Base-by-base conservation (phyloP, 108 stramenopile genomes). In the Discostella pseudostelligera region DNA sequence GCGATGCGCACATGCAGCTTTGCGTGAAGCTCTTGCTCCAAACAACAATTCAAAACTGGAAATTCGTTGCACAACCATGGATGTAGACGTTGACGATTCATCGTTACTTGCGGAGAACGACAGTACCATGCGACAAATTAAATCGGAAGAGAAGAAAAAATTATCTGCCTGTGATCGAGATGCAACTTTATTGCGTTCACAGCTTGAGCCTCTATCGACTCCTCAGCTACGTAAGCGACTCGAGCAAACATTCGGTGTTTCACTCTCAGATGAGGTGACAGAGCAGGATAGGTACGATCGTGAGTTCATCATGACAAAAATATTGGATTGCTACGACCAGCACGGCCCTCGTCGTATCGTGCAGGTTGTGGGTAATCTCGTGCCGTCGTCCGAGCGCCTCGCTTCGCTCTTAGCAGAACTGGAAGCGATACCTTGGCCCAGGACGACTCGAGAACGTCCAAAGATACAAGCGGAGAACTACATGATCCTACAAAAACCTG, bases 391-490 rank as follows among this genome's bases (percentile, higher is more conserved):
- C 36, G 43, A 71, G 22, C 40, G 50, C 39, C 64, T 57, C 44
- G 26, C 60, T 24, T 66, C 66, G 29, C 45, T 85, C 28, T 12
- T 81, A 22, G 29, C 49, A 26, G 71, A 72, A 65, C 51, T 87
- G 13, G 59, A 65, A 10, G 67, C 62, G 11, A 54, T 69, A 19
- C 21, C 59, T 6, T 82, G 73, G 72, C 73, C 68, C 3, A 55
- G 46, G 13, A 78, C 74, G 19, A 75, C 55, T 17, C 70, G 79
- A 22, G 83, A 83, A 63, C 77, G 82, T 19, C 82, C 79, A 17
- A 79, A 70, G 54, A 85, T 85, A n/a, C 32, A 48, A 20, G 87
- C 87, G 0, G 62, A 83, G 45, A 39, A 78, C n/a, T 87, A 87
- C 61, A 79, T 85, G 78, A 87, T 85, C 19, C 62, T 87, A 14